Conservation (phyloP, 2,329 filamentous ascomycete species). For the Stemphylium vesicarium region DNA sequence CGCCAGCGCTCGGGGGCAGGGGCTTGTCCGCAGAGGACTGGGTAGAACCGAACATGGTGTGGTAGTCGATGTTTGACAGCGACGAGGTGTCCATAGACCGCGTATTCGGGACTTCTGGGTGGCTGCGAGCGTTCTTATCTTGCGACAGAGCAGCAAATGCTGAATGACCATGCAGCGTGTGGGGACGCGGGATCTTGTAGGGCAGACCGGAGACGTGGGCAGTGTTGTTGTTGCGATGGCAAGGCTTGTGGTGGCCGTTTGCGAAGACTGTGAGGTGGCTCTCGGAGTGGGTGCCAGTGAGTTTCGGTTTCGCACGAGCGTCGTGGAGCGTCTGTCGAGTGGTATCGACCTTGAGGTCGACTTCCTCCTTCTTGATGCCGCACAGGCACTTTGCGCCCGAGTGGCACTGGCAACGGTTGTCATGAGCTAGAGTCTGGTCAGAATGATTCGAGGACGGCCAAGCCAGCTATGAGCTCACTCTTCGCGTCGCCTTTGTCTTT, state of each 20-base stretch:
- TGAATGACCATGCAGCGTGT: conserved; percentile 44
- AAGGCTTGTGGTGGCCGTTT: conserved; percentile 70
- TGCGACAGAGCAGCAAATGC: conserved; percentile 38
- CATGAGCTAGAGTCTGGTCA: conserved; percentile 45
- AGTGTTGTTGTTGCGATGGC: conserved; percentile 68
- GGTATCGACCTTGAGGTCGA: conserved; percentile 54
- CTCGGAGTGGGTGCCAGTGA: conserved; percentile 65
- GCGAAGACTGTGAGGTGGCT: conserved; percentile 66
- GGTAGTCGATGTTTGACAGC: conserved; percentile 47
- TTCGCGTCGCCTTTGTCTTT: conserved; percentile 54
- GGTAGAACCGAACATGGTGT: conserved; percentile 44
- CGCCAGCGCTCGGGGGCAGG: conserved; percentile 35
- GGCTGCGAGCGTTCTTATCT: conserved; percentile 29
- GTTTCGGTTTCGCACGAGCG: conserved; percentile 61
- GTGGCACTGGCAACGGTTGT: conserved; percentile 59
- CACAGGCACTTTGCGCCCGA: conserved; percentile 67
- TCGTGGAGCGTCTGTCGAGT: conserved; percentile 53
- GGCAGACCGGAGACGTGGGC: conserved; percentile 68
- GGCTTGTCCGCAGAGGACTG: conserved; percentile 36
- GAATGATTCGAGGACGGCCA: conserved; percentile 31
- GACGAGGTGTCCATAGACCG: conserved; percentile 47
- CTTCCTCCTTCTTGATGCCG: conserved; percentile 62
- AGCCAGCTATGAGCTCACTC: conserved; percentile 47
- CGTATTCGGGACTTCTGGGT: conserved; percentile 29
- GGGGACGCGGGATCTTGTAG: conserved; percentile 64